Percentiles rank a stretch among this genome's conserved stretches.
These are phyloP conservation scores for Sistotremastrum suecicum DNA, from an alignment of 768 basidiomycete genomes.

Conservation along the genomic window DNA sequence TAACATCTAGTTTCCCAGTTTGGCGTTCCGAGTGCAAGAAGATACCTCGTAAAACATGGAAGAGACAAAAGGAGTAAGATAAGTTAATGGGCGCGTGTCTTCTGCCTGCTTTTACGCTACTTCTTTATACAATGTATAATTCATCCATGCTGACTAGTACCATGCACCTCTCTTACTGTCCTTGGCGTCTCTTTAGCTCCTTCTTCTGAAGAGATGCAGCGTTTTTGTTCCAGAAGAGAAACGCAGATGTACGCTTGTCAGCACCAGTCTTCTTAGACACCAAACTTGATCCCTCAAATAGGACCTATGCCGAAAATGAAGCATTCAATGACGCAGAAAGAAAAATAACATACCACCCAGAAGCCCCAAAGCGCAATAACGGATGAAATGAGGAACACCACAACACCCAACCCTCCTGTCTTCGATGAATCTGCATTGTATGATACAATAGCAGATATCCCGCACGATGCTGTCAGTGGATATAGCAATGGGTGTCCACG, in stretches of 20 bases:
- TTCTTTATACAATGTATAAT: no score
- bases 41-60: conserved; percentile 28
- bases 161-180: conserved; percentile 17
- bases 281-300: conserved; percentile 42
- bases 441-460: conserved; percentile 44
- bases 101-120: no score
- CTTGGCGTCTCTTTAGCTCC: conserved; percentile 28
- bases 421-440: conserved; percentile 37
- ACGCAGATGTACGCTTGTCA: conserved; percentile 68
- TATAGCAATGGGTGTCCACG: conserved; percentile 46
- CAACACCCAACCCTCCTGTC: conserved; percentile 40
- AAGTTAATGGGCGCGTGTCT: no score
- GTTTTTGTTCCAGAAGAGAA: conserved; percentile 63
- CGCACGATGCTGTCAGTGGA: conserved; percentile 41
- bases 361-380: conserved; percentile 50
- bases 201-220: conserved; percentile 52
- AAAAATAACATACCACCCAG: conserved; percentile 44
- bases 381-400: conserved; percentile 35
- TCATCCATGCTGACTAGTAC: conserved; percentile 16
- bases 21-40: conserved; percentile 43
- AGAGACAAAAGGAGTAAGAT: conserved; percentile 20
- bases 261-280: conserved; percentile 65
- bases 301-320: conserved; percentile 25
- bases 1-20: conserved; percentile 29
- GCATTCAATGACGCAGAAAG: neutral